Evolutionary conservation across 257 asterid species (phyloP), one percentile per base, ranked within the genome.

Genomic region (Handroanthus guayacan): DNA sequence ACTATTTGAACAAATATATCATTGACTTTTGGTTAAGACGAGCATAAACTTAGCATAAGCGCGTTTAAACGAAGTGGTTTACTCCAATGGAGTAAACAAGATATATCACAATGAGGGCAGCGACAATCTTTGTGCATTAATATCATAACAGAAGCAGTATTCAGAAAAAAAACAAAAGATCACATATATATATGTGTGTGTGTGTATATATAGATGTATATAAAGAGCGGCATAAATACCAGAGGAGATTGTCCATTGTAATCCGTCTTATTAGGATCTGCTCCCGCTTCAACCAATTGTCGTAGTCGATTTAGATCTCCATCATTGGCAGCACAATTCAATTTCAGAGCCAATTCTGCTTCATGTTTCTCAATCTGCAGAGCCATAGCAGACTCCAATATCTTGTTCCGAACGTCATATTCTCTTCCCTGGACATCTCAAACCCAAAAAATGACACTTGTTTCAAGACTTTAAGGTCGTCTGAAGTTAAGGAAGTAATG

Each of bases 311-410:
- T 82, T 41, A 89, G 73, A 79, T 91, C 93, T 62, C 97, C 97
- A 48, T 87, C 86, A 72, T 86, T 64, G 38, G 92, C 93, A 62
- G 97, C 95, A 83, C 83, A 84, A 62, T 91, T 91, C 84, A 91
- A 74, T 74, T 85, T 89, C 88, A 77, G 76, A 20, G 92, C 89
- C 68, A 85, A 71, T 81, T 91, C 97, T 36, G 88, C 82, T 80
- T 89, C 95, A 73, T 83, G 86, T 80, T 86, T 87, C 79, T 80
- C 90, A 38, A 91, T 83, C 74, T 78, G 87, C 75, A 76, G 47
- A 6, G 77, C 68, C 45, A 89, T 72, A 63, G 77, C 86, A 3
- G 92, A 89, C 75, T 87, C 91, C 69, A 82, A 47, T 62, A 87
- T 88, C 81, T 81, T 84, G 6, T 72, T 81, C 58, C 82, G 75